Conservation (phyloP, 1,139 yeast species). For the Blastobotrys elegans region DNA sequence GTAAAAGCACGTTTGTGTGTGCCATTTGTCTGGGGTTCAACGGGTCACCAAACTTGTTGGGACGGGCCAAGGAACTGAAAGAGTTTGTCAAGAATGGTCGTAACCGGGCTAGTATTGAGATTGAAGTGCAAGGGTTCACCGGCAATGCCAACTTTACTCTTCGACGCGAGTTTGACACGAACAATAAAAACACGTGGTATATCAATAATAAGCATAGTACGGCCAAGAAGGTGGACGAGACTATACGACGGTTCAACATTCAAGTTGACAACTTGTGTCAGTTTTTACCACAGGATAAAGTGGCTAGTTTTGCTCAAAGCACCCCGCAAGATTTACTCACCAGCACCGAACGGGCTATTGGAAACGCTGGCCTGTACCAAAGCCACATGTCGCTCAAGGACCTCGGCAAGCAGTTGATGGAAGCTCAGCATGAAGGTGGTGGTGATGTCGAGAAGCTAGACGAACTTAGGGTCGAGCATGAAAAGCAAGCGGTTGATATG, state of each 20-base stretch:
- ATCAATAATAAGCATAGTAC: conserved; percentile 42
- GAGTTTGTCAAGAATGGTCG: conserved; percentile 79
- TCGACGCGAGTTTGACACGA: conserved; percentile 38
- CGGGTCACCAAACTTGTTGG: conserved; percentile 72
- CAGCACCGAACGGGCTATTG: conserved; percentile 81
- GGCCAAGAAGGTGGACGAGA: conserved; percentile 44
- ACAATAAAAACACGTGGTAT: conserved; percentile 52
- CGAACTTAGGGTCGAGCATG: conserved; percentile 37
- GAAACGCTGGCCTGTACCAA: conserved; percentile 51
- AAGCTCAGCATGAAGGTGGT: conserved; percentile 8
- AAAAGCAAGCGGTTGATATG: conserved; percentile 13
- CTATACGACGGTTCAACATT: conserved; percentile 54
- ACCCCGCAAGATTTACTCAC: conserved; percentile 67
- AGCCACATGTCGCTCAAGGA: conserved; percentile 55
- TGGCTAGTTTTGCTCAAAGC: conserved; percentile 83
- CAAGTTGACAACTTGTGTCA: conserved; percentile 92
- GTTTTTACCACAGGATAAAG: conserved; percentile 92
- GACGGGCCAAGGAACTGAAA: conserved; percentile 62
- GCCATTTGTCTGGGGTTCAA: conserved; percentile 89
- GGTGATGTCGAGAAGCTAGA: conserved; percentile 12
- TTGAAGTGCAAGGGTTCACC: conserved; percentile 51
- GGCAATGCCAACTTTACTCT: conserved; percentile 38
- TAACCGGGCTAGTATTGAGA: conserved; percentile 51
- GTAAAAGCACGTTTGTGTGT: conserved; percentile 89
- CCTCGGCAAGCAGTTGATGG: conserved; percentile 20